phyloP scores from a whole-genome alignment of 75 land plant genomes.

The Azolla pinnata region DNA sequence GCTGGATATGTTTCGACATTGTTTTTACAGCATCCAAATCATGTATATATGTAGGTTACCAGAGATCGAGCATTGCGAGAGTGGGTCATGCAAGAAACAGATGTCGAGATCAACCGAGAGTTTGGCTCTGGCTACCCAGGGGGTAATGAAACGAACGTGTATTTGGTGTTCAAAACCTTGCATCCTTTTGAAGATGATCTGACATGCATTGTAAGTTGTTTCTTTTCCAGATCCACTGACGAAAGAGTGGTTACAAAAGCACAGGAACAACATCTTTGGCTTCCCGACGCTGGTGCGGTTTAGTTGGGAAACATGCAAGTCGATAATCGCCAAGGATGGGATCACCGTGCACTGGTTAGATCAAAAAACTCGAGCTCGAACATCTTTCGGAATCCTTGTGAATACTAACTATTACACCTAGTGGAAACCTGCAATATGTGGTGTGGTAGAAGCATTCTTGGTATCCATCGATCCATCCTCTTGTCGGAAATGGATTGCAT shows the following conservation, averaged over 20 bases:
- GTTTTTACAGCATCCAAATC: too few species aligned
- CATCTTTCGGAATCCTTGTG: too few species aligned
- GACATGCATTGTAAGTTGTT: background rate
- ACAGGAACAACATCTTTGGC: slow-evolving; percentile 73
- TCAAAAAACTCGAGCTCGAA: too few species aligned
- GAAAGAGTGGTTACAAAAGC: slow-evolving; percentile 76
- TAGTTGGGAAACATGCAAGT: slow-evolving; percentile 92
- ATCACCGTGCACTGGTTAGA: slow-evolving; percentile 71
- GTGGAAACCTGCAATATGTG: too few species aligned
- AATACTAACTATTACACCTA: too few species aligned
- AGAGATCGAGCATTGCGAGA: slow-evolving; percentile 70
- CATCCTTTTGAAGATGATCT: background rate
- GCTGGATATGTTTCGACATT: too few species aligned
- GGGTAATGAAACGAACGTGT: slow-evolving; percentile 29
- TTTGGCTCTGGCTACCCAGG: slow-evolving; percentile 99
- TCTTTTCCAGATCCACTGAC: slow-evolving; percentile 67
- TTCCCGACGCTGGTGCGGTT: slow-evolving; percentile 88
- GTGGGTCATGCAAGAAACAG: slow-evolving; percentile 77
- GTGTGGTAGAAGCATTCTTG: too few species aligned
- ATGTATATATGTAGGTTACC: too few species aligned
- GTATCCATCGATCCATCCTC: too few species aligned
- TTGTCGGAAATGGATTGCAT: too few species aligned
- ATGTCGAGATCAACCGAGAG: slow-evolving; percentile 40
- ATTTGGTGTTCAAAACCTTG: background rate
- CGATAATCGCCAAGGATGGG: slow-evolving; percentile 39